These are phyloP conservation scores for Rutidosis leptorrhynchoides DNA, from an alignment of 129 eudicot genomes.

Conservation along the genomic window DNA sequence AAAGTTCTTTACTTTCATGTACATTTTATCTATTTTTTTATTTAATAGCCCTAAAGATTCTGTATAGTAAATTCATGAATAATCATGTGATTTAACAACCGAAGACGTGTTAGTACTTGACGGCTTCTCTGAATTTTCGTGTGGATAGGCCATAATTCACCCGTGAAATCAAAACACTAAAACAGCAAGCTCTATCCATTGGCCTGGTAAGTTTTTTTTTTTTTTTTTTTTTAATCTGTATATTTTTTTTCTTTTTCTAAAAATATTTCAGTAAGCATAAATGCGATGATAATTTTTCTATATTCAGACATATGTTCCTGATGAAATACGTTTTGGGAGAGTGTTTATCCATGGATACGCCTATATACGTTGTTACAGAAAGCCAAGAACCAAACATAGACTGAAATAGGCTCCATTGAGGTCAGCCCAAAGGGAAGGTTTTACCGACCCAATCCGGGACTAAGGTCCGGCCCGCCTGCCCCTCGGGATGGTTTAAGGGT, in stretches of 20 bases:
- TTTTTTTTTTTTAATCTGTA: neutral
- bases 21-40: neutral
- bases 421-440: too few relatives aligned
- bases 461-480: too few relatives aligned
- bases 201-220: conserved; percentile 62
- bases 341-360: conserved; percentile 50
- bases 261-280: neutral
- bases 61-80: neutral
- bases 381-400: conserved; percentile 83
- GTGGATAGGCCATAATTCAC: conserved; percentile 60
- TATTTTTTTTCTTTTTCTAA: neutral
- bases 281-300: neutral
- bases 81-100: conserved; percentile 40
- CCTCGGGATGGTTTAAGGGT: too few relatives aligned
- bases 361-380: conserved; percentile 65
- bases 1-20: conserved; percentile 5
- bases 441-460: too few relatives aligned
- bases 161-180: conserved; percentile 42
- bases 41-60: neutral
- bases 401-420: too few relatives aligned
- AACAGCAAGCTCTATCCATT: conserved; percentile 52
- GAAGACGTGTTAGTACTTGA: conserved; percentile 68
- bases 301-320: conserved; percentile 63
- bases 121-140: conserved; percentile 56
- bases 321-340: conserved; percentile 53